Evolutionary conservation across 192 early-diverging fungal species (phyloP), one percentile per base, ranked within the genome.

Genomic region (Coemansia aciculifera): DNA sequence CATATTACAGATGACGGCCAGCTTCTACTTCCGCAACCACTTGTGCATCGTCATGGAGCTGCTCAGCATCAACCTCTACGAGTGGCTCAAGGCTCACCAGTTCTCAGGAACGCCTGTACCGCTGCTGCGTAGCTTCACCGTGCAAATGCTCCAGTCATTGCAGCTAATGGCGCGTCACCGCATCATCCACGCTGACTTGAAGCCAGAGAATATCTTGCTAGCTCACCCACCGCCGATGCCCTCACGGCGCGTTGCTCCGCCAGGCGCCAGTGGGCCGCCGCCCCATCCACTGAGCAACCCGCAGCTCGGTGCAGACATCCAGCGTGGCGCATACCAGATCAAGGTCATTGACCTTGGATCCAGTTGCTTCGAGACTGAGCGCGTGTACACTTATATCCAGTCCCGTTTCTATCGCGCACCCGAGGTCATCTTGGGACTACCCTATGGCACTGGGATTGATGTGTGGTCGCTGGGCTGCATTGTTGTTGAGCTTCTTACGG

Each of bases 271-370:
- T 13, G 68, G 63, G 5, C 67, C 67, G 2, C 66, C 75, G 44
- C 64, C 72, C 0, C 81, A 83, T 31, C 81, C 81, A 11, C 62
- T 83, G 66, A 64, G 56, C 21, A 64, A 72, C 49, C 73, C 73
- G 66, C 81, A 78, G 73, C 73, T 83, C 12, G 40, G 52, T 2
- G 56, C 43, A 15, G 82, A 84, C 39, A 72, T 79, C 43, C 65
- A 71, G 48, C 74, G 78, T 34, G 78, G 78, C 5, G 43, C 64
- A 10, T 89, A 88, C 51, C 85, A 83, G 31, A 94, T 99, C 79
- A 99, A 99, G 86, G 95, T 99, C 17, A 99, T 99, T 82, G 97
- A 99, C 77, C 95, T 99, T 71, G 97, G 97, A 37, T 94, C 92
- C 67, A 94, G 92, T 77, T 99, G 97, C 71, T 90, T 93, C 29